Evolutionary conservation across 352 stramenopile genomes (phyloP).

Genomic region (Globisporangium emineosum): DNA sequence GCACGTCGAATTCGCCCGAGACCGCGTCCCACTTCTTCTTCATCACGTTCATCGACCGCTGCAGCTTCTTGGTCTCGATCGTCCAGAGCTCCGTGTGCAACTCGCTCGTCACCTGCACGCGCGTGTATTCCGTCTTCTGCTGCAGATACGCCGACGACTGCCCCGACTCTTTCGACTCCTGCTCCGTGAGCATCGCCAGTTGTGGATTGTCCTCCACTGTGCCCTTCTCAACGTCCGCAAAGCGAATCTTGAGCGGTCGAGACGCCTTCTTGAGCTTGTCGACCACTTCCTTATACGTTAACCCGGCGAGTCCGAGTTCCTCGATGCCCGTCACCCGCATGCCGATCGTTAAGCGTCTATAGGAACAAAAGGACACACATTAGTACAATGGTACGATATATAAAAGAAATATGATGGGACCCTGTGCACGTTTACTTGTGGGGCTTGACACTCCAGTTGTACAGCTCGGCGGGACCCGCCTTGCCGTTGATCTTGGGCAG

Average conservation of each 20-base stretch:
- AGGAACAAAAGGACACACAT: neutral
- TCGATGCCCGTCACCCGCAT: slow-evolving; percentile 86
- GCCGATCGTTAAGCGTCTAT: slow-evolving; percentile 65
- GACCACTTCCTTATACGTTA: slow-evolving; percentile 84
- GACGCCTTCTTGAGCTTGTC: slow-evolving; percentile 69
- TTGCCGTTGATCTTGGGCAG: slow-evolving; percentile 86
- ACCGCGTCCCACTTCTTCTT: slow-evolving; percentile 75
- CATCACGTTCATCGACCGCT: slow-evolving; percentile 44
- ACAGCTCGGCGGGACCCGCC: slow-evolving; percentile 75
- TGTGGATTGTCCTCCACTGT: slow-evolving; percentile 73
- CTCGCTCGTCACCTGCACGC: slow-evolving; percentile 75
- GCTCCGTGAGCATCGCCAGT: slow-evolving; percentile 22
- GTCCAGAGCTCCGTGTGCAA: slow-evolving; percentile 83
- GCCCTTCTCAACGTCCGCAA: slow-evolving; percentile 77
- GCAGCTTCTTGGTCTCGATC: slow-evolving; percentile 83
- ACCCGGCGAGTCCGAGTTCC: slow-evolving; percentile 55
- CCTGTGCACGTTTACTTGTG: slow-evolving; percentile 33
- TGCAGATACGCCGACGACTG: slow-evolving; percentile 67
- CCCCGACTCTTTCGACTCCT: slow-evolving; percentile 23
- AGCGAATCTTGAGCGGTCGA: slow-evolving; percentile 72
- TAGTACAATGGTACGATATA: too few relatives aligned
- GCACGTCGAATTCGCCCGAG: slow-evolving; percentile 59
- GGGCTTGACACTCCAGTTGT: slow-evolving; percentile 88
- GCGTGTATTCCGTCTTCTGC: slow-evolving; percentile 80
- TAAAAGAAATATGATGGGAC: neutral